Evolutionary conservation across 129 eudicot genomes (phyloP).

Genomic region (Centella asiatica): DNA sequence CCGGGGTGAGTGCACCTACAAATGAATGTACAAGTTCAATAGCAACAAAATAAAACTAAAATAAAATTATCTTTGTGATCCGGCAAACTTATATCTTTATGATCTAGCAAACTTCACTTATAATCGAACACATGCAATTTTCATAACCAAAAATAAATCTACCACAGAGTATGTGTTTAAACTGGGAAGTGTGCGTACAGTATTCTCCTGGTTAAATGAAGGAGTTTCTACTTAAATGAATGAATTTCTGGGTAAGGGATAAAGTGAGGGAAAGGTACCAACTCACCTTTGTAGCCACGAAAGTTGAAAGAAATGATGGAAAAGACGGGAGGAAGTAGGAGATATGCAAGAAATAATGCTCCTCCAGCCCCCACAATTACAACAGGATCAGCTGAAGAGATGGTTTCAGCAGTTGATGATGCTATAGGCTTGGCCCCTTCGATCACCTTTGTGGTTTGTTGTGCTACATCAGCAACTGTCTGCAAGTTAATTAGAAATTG

Average conservation of each 20-base stretch:
- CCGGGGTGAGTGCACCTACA: conserved; percentile 75
- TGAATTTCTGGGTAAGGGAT: background rate
- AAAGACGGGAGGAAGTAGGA: conserved; percentile 76
- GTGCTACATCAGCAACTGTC: conserved; percentile 90
- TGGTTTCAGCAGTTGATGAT: conserved; percentile 67
- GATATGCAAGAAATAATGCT: conserved; percentile 57
- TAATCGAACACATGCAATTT: background rate
- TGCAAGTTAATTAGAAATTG: conserved; percentile 27
- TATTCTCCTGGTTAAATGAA: background rate
- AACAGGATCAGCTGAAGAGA: conserved; percentile 66
- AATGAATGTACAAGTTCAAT: background rate
- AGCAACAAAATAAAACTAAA: background rate
- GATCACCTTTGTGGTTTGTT: conserved; percentile 67
- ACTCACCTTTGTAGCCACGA: conserved; percentile 83
- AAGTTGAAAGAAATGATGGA: conserved; percentile 62
- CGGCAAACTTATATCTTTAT: no score
- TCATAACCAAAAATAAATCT: background rate
- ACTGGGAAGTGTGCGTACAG: background rate
- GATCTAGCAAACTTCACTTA: background rate
- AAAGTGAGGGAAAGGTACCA: background rate
- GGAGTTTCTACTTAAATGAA: background rate
- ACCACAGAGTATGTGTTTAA: background rate
- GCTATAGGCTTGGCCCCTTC: conserved; percentile 77
- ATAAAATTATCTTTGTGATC: background rate
- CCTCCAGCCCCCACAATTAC: conserved; percentile 67